Base-by-base conservation (phyloP, 176 grass and related monocot genomes). In the Tuctoria greenei region DNA sequence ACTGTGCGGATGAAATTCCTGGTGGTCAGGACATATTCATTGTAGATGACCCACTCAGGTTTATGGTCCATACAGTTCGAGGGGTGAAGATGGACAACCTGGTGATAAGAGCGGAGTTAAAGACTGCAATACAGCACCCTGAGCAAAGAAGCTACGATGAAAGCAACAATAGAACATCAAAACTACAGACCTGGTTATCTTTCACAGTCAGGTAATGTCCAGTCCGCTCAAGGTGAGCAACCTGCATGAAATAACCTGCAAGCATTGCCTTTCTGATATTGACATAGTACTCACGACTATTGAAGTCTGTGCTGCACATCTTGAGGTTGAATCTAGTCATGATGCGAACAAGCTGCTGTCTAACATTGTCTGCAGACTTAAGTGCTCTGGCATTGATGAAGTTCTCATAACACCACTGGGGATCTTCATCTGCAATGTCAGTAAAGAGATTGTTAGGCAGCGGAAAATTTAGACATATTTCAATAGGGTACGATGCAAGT, bases 21-120 rank as follows among this genome's bases (percentile, higher is more conserved):
- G 40, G 91, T 98, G 50, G 91, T 98, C 66, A 94, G 69, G 65
- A 98, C 95, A 66, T 98, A 94, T 65, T 94, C 95, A 10, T 94
- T 98, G 78, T 98, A 98, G 67, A 98, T 95, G 69, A 99, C 96
- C 96, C 96, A 99, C 77, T 99, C 89, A 0, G 96, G 96, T 64
- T 95, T 95, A 71, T 99, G 92, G 78, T 95, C 91, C 84, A 99
- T 79, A 66, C 87, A 95, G 28, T 86, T 99, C 0, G 96, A 99
- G 26, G 96, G 96, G 71, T 99, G 96, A 73, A 99, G 89, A 83
- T 92, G 96, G 58, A 99, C 96, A 56, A 99, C 89, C 92, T 99
- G 70, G 35, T 21, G 24, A 66, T 24, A 8, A 67, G 66, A 6
- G 26, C 40, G 39, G 62, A 24, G 24, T 66, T 18, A 59, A 37